These are phyloP conservation scores for Inga laurina DNA, from an alignment of 306 rosid genomes.

Conservation along the genomic window DNA sequence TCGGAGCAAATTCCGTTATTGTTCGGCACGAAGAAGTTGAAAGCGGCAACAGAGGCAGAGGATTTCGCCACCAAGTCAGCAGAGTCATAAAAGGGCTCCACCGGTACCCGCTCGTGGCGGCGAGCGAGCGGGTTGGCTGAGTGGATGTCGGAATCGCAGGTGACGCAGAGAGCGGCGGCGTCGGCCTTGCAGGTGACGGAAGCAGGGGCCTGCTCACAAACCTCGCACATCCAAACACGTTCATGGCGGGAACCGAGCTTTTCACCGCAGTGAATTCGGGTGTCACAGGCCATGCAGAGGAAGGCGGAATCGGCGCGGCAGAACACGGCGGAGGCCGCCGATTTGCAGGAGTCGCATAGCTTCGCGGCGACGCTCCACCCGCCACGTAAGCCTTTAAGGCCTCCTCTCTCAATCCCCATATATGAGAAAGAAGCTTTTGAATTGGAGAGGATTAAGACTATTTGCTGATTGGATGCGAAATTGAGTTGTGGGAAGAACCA, in stretches of 20 bases:
- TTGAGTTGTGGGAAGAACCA: neutral
- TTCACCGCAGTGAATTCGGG: slow-evolving; percentile 49
- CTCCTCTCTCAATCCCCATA: slow-evolving; percentile 47
- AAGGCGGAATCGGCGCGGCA: slow-evolving; percentile 59
- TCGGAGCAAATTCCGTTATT: slow-evolving; percentile 15
- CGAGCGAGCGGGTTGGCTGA: slow-evolving; percentile 66
- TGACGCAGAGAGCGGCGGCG: slow-evolving; percentile 69
- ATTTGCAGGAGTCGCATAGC: slow-evolving; percentile 60
- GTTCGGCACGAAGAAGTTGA: slow-evolving; percentile 21
- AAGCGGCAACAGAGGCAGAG: slow-evolving; percentile 16
- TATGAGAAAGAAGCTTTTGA: neutral
- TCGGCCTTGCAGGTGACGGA: slow-evolving; percentile 61
- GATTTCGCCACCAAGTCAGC: slow-evolving; percentile 37
- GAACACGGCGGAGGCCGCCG: slow-evolving; percentile 40
- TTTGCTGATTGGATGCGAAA: neutral
- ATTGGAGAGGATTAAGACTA: neutral
- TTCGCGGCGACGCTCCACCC: slow-evolving; percentile 40
- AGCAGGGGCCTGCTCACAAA: slow-evolving; percentile 76
- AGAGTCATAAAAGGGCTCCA: slow-evolving; percentile 56
- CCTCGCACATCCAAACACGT: slow-evolving; percentile 77
- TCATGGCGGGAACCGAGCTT: slow-evolving; percentile 54
- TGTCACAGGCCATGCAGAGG: slow-evolving; percentile 60
- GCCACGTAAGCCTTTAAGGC: slow-evolving; percentile 27
- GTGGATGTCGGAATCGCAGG: slow-evolving; percentile 72
- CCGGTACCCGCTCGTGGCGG: slow-evolving; percentile 71